phyloP scores from a whole-genome alignment of 345 rosid species.

The Camelina sativa region DNA sequence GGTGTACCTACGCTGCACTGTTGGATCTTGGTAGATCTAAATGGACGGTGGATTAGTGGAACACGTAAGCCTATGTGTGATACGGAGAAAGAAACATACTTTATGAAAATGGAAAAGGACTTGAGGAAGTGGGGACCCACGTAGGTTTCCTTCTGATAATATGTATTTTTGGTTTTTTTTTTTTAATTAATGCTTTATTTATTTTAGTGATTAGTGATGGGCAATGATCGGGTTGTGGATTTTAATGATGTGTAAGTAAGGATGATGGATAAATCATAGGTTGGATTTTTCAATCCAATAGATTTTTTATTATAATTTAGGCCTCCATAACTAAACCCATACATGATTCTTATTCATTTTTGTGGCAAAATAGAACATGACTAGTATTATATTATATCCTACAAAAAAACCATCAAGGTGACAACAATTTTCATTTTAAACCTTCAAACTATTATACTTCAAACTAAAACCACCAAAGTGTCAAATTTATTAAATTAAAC shows the following conservation, averaged over 20 bases:
- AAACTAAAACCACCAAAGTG: too few relatives aligned
- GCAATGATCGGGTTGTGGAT: slow-evolving; percentile 31
- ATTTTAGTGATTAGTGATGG: slow-evolving; percentile 22
- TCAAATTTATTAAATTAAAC: too few relatives aligned
- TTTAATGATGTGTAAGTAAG: slow-evolving; percentile 17
- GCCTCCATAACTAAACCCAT: background rate
- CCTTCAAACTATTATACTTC: too few relatives aligned
- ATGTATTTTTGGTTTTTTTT: background rate
- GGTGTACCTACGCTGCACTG: background rate
- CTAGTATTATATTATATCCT: background rate
- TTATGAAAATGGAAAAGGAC: slow-evolving; percentile 16
- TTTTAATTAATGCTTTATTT: background rate
- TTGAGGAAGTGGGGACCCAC: slow-evolving; percentile 39
- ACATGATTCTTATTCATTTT: background rate
- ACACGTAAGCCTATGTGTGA: slow-evolving; percentile 2
- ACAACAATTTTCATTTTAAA: too few relatives aligned
- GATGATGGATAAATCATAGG: background rate
- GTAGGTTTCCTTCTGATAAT: slow-evolving; percentile 2
- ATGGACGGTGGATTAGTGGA: background rate
- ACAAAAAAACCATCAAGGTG: too few relatives aligned
- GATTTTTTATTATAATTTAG: background rate
- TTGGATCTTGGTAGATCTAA: background rate
- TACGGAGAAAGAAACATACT: slow-evolving; percentile 14
- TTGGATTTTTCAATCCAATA: background rate
- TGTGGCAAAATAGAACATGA: background rate